Base-by-base conservation (phyloP, 192 early-diverging fungal genomes). In the Chytriomyces sp. region DNA sequence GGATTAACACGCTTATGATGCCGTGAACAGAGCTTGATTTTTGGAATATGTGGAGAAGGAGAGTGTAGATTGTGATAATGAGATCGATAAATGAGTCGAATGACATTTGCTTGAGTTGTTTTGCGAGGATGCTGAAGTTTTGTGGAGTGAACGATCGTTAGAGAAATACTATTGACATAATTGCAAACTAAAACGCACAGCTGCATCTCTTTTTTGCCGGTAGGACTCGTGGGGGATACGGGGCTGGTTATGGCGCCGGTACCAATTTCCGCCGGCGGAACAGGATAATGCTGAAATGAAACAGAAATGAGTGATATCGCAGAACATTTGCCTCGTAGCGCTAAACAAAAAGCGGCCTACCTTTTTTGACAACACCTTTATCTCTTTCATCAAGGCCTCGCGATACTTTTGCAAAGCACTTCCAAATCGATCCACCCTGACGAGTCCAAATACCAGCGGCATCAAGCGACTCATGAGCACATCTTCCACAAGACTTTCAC, bases 61-160 rank as follows among this genome's bases (percentile, higher is more conserved):
- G 85, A 5, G 91, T 85, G 72, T 93, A 94, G 66, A 97, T 90
- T 59, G 87, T 89, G 7, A 92, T 75, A 3, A 97, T 78, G 80
- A 94, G 86, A 26, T 91, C 86, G 69, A 91, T 91, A 76, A 96
- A 99, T 23, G 92, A 84, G 59, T 94, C 90, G 78, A 96, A 93
- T 2, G 92, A 91, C 93, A 97, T 95, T 16, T 82, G 76, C 63
- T 89, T 88, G 6, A 95, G 77, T 64, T 90, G 88, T 28, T 88
- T 90, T 0, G 92, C 89, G 6, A 96, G 82, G 1, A 88, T 88
- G 18, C 83, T 84, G 53, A 20, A 48, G 28, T 45, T 53, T 57
- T 61, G 64, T 45, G 57, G 45, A 62, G 7, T 8, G 44, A 24
- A 46, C 16, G 45, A 67, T 26, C 28, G 20, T n/a, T 20, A 67